Evolutionary conservation across 2,329 filamentous ascomycete genomes (phyloP).

Genomic region (Fusarium sp.): DNA sequence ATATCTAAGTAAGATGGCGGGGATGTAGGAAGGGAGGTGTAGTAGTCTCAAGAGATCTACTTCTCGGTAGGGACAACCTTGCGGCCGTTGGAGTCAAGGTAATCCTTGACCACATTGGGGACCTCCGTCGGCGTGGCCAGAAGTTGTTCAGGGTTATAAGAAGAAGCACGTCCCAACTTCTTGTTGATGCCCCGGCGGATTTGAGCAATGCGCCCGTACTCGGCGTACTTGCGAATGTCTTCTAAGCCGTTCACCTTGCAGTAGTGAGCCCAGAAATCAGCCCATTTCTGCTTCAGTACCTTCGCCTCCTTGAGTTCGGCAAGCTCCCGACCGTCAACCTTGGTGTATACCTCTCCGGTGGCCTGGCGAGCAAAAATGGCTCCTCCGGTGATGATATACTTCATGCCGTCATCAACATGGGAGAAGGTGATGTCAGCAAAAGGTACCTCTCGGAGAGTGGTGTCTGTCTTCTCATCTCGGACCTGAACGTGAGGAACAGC

Average conservation of each 20-base stretch:
- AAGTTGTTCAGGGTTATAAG: background rate
- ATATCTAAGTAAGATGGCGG: no score
- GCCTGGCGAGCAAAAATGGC: background rate
- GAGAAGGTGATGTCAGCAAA: background rate
- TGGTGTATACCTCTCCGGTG: background rate
- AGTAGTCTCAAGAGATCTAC: background rate
- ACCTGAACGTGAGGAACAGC: background rate
- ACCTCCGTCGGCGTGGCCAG: background rate
- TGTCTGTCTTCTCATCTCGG: background rate
- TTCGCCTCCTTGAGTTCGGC: background rate
- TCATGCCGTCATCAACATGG: background rate
- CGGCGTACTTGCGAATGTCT: background rate
- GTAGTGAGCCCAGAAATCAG: background rate
- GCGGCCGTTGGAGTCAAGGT: background rate
- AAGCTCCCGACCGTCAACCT: background rate
- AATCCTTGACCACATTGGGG: background rate
- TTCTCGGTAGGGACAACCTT: background rate
- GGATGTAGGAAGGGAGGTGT: no score
- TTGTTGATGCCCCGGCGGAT: background rate
- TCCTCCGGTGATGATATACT: background rate
- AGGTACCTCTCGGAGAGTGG: accelerated
- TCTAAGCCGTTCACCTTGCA: background rate
- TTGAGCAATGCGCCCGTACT: background rate
- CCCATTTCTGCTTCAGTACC: background rate
- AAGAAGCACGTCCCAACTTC: background rate